phyloP scores from a whole-genome alignment of 2,329 filamentous ascomycete genomes.

The Neurospora sp. region DNA sequence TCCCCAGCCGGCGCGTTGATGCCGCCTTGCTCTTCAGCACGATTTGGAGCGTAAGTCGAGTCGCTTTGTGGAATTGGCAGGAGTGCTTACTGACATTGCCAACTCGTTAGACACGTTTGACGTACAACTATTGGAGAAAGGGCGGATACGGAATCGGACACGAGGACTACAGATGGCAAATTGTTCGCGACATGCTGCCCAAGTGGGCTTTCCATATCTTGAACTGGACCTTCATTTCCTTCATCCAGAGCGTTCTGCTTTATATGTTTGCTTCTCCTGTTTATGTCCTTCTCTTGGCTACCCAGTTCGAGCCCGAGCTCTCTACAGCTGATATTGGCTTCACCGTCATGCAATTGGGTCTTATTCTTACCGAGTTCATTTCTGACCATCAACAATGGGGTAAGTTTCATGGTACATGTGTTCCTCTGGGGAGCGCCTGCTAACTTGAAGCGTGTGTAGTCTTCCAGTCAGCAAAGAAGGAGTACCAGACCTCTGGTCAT shows the following conservation, averaged over 20 bases:
- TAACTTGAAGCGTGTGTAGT: constrained; percentile 29
- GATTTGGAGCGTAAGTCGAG: constrained; percentile 64
- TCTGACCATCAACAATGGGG: constrained; percentile 92
- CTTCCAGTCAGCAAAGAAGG: constrained; percentile 71
- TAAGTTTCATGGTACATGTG: constrained; percentile 26
- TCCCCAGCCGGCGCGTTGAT: constrained; percentile 63
- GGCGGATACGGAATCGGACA: constrained; percentile 82
- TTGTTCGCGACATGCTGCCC: constrained; percentile 58
- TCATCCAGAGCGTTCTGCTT: constrained; percentile 73
- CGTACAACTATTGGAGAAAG: constrained; percentile 94
- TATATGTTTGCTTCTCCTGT: constrained; percentile 65
- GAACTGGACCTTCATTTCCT: constrained; percentile 82
- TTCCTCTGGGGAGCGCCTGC: background rate
- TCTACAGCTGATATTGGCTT: constrained; percentile 38
- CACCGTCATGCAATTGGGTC: constrained; percentile 33
- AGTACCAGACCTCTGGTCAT: constrained; percentile 64
- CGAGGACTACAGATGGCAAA: constrained; percentile 86
- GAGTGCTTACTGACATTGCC: constrained; percentile 14
- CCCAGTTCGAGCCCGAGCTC: constrained; percentile 46
- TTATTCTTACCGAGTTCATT: constrained; percentile 61
- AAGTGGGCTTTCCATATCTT: constrained; percentile 66
- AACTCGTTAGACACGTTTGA: constrained; percentile 56
- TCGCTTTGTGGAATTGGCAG: background rate
- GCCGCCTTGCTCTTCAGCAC: constrained; percentile 59
- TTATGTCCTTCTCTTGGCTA: constrained; percentile 70